Evolutionary conservation across 345 rosid genomes (phyloP).

Genomic region (Punica granatum): DNA sequence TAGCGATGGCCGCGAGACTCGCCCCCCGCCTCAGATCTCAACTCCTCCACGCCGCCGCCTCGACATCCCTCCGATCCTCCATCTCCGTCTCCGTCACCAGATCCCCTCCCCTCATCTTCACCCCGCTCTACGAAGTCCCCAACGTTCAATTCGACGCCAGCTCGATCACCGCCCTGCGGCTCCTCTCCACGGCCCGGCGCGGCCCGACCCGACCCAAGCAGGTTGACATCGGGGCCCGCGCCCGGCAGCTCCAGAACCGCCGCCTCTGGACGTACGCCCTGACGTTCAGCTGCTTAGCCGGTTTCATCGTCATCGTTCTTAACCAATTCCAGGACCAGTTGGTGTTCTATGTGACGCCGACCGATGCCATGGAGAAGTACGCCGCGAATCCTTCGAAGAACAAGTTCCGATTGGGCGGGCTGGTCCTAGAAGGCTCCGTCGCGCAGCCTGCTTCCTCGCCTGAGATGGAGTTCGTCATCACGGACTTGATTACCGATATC

Average conservation of each 20-base stretch:
- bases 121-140: slow-evolving; percentile 14
- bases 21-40: slow-evolving; percentile 50
- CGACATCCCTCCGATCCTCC: slow-evolving; percentile 17
- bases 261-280: slow-evolving; percentile 89
- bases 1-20: slow-evolving; percentile 48
- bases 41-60: slow-evolving; percentile 13
- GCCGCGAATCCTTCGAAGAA: slow-evolving; percentile 51
- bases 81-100: slow-evolving; percentile 13
- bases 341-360: slow-evolving; percentile 81
- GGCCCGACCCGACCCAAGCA: slow-evolving; percentile 45
- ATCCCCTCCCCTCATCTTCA: slow-evolving; percentile 23
- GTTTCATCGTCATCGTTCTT: slow-evolving; percentile 76
- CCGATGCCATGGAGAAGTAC: slow-evolving; percentile 78
- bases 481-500: slow-evolving; percentile 82
- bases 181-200: slow-evolving; percentile 58
- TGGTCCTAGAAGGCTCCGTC: slow-evolving; percentile 94
- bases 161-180: slow-evolving; percentile 30
- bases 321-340: slow-evolving; percentile 84
- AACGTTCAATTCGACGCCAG: not conserved
- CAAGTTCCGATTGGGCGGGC: slow-evolving; percentile 75
- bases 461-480: slow-evolving; percentile 80
- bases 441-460: slow-evolving; percentile 60
- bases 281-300: slow-evolving; percentile 81
- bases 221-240: slow-evolving; percentile 72
- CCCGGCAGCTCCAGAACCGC: slow-evolving; percentile 87